A percentile compares a stretch with the other conserved stretches of the same genome.
Conservation (phyloP, 176 grass and related monocot species). For the Rhynchospora tenuis region DNA sequence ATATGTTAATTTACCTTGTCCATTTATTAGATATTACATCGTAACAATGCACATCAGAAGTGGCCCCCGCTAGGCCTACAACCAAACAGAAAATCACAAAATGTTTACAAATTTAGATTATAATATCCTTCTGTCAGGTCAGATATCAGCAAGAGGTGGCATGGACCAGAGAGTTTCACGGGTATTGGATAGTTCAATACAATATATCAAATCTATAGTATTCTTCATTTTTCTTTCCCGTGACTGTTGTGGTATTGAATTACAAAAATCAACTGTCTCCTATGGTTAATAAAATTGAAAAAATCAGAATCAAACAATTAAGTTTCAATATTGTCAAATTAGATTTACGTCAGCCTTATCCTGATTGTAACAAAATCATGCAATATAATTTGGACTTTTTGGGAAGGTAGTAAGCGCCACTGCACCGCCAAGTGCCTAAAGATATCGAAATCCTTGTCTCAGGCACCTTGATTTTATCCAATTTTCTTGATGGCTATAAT, state of each 20-base stretch:
- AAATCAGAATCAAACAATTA: neutral
- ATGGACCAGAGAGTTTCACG: neutral
- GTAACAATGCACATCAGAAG: slow-evolving; percentile 87
- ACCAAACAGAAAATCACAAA: slow-evolving; percentile 29
- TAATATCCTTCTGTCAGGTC: neutral
- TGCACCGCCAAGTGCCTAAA: neutral
- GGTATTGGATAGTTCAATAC: neutral
- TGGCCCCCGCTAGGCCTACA: slow-evolving; percentile 91
- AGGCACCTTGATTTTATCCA: neutral
- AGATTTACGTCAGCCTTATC: neutral
- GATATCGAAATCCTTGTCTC: neutral
- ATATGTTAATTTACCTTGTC: slow-evolving; percentile 54
- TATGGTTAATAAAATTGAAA: neutral
- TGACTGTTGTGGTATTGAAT: neutral
- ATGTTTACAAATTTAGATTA: neutral
- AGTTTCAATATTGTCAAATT: neutral
- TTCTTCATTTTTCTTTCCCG: neutral
- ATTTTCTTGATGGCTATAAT: neutral
- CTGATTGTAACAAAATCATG: neutral
- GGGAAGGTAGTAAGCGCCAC: neutral
- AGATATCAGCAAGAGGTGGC: neutral
- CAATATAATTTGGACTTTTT: neutral
- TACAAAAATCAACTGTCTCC: neutral
- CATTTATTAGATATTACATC: slow-evolving; percentile 89
- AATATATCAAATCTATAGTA: neutral